Evolutionary conservation across 2,329 filamentous ascomycete genomes (phyloP).

Genomic region (Alternaria solani): DNA sequence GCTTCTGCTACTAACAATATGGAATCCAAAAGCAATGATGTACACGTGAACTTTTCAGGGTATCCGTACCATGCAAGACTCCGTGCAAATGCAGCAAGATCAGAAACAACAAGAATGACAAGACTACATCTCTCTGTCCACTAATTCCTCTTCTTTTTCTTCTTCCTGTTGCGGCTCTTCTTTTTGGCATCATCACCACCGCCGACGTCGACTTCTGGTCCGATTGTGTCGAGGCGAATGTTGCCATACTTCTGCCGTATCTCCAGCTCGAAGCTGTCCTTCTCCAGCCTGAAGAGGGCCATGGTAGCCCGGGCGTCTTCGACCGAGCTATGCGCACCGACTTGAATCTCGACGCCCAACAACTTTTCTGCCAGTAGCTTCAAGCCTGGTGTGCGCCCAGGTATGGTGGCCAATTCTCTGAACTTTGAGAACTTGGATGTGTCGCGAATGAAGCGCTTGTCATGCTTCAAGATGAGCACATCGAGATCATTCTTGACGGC

Average conservation of each 20-base stretch:
- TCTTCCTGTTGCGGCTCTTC: slow-evolving; percentile 49
- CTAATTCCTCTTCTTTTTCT: slow-evolving; percentile 48
- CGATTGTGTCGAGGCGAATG: slow-evolving; percentile 32
- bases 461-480: slow-evolving; percentile 79
- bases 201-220: slow-evolving; percentile 30
- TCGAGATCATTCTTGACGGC: slow-evolving; percentile 80
- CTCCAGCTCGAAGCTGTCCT: slow-evolving; percentile 84
- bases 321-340: slow-evolving; percentile 67
- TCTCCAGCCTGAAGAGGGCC: slow-evolving; percentile 84
- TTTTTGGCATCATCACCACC: slow-evolving; percentile 36
- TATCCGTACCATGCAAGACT: slow-evolving; percentile 29
- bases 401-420: slow-evolving; percentile 66
- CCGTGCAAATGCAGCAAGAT: slow-evolving; percentile 25
- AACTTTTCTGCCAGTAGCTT: slow-evolving; percentile 65
- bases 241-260: slow-evolving; percentile 69
- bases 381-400: slow-evolving; percentile 73
- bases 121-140: not conserved
- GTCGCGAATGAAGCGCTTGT: slow-evolving; percentile 80
- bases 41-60: slow-evolving; percentile 22
- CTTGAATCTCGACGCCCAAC: slow-evolving; percentile 67
- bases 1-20: not conserved
- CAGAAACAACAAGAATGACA: not conserved
- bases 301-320: slow-evolving; percentile 90
- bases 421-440: slow-evolving; percentile 82
- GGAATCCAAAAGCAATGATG: not conserved